Conservation (phyloP, 257 asterid species). For the Cordia subcordata region DNA sequence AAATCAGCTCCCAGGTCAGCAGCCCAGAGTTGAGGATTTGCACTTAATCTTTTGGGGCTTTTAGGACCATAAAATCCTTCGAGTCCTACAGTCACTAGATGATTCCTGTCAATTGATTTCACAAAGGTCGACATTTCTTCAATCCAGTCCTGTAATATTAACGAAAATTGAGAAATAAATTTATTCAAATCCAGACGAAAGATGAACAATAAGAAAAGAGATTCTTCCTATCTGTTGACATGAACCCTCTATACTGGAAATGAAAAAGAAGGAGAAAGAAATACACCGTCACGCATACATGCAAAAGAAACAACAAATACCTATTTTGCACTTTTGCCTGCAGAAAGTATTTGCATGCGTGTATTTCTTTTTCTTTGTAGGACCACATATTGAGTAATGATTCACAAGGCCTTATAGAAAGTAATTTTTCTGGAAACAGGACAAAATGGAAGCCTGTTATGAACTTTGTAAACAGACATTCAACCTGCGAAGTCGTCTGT, state of each 20-base stretch:
- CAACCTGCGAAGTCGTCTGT: too few species aligned
- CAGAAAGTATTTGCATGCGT: too few species aligned
- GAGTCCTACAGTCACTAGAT: constrained; percentile 85
- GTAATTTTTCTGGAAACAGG: too few species aligned
- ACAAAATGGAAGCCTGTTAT: too few species aligned
- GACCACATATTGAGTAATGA: too few species aligned
- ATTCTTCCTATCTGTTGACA: neutral
- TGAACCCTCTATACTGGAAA: neutral
- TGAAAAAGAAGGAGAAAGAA: neutral
- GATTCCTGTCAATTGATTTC: constrained; percentile 80
- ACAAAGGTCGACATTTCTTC: constrained; percentile 89
- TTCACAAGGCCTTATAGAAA: too few species aligned
- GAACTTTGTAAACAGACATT: too few species aligned
- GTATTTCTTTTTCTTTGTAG: too few species aligned
- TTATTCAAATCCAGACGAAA: neutral
- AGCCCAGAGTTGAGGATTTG: constrained; percentile 94
- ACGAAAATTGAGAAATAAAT: neutral
- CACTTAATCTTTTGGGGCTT: constrained; percentile 65
- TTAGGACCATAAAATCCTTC: constrained; percentile 98
- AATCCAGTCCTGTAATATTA: constrained; percentile 84
- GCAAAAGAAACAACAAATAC: too few species aligned
- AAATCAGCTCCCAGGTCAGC: constrained; percentile 92
- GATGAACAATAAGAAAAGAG: neutral
- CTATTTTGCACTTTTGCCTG: too few species aligned
- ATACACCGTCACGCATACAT: too few species aligned